Evolutionary conservation across 2,329 filamentous ascomycete species (phyloP).

Genomic region (Pestalotiopsis fici): DNA sequence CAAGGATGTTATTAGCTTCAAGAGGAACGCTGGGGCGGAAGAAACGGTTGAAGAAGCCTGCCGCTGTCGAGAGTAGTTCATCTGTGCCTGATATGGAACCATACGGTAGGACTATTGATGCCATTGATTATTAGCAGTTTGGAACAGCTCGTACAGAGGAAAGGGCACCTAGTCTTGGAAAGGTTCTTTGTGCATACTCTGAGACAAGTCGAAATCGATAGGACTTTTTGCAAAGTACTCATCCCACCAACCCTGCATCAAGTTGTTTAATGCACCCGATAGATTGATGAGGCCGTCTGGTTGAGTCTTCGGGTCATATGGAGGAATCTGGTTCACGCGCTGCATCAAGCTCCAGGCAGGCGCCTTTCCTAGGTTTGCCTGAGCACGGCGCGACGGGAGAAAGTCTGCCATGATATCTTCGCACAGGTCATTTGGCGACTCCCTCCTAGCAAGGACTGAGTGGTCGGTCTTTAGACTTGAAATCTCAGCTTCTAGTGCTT

Average conservation of each 20-base stretch:
- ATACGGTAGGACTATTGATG: background rate
- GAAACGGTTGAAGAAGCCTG: background rate
- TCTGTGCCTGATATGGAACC: background rate
- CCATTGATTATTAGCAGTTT: background rate
- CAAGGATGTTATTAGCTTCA: background rate
- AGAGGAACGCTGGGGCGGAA: background rate
- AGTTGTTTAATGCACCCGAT: background rate
- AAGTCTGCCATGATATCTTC: background rate
- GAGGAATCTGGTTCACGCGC: background rate
- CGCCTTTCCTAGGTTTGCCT: background rate
- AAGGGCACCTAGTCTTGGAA: background rate
- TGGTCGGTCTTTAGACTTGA: no score
- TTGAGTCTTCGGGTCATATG: background rate
- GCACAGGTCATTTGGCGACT: background rate
- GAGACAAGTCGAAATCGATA: background rate
- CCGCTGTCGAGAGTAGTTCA: background rate
- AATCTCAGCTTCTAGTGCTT: no score
- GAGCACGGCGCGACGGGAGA: background rate
- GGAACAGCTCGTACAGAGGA: background rate
- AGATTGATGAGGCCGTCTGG: constrained; percentile 1
- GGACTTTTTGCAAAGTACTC: background rate
- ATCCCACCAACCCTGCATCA: background rate
- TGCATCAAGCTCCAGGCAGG: background rate
- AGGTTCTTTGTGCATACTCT: background rate
- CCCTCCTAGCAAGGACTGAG: no score